Evolutionary conservation across 164 flowering plant species (phyloP).

Genomic region (Vitis rotundifolia): DNA sequence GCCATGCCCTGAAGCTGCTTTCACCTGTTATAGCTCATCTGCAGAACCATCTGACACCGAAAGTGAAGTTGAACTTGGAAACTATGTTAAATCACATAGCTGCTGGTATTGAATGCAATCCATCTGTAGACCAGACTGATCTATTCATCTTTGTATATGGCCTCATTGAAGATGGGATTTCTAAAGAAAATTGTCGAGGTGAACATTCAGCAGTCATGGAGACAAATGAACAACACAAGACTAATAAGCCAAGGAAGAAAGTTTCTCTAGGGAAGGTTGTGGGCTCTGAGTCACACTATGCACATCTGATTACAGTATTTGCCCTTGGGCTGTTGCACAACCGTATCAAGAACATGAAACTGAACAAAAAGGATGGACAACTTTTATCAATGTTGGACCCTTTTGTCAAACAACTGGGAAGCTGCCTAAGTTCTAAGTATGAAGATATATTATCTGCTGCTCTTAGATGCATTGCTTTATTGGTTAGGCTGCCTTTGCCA

Average conservation of each 20-base stretch:
- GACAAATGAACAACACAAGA: slow-evolving; percentile 5
- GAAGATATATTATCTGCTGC: slow-evolving; percentile 70
- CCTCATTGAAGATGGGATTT: slow-evolving; percentile 64
- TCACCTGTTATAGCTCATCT: slow-evolving; percentile 60
- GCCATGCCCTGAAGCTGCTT: slow-evolving; percentile 69
- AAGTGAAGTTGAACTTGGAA: slow-evolving; percentile 63
- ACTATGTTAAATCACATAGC: slow-evolving; percentile 73
- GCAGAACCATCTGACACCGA: slow-evolving; percentile 67
- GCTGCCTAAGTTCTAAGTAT: slow-evolving; percentile 75
- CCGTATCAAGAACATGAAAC: slow-evolving; percentile 54
- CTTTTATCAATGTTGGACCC: slow-evolving; percentile 76
- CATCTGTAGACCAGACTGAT: slow-evolving; percentile 68
- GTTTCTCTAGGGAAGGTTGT: slow-evolving; percentile 13
- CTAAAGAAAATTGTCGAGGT: slow-evolving; percentile 35
- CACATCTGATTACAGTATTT: slow-evolving; percentile 75
- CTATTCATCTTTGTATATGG: slow-evolving; percentile 70
- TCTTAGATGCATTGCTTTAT: slow-evolving; percentile 62
- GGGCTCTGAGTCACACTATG: slow-evolving; percentile 33
- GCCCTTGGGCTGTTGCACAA: slow-evolving; percentile 66
- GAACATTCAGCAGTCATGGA: slow-evolving; percentile 11
- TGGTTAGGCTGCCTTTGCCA: slow-evolving; percentile 79
- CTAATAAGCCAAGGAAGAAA: slow-evolving; percentile 9
- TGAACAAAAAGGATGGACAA: slow-evolving; percentile 42
- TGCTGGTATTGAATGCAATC: slow-evolving; percentile 73
- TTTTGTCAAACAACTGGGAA: slow-evolving; percentile 56